Base-by-base conservation (phyloP, 129 eudicot species). In the Solidago caesia region DNA sequence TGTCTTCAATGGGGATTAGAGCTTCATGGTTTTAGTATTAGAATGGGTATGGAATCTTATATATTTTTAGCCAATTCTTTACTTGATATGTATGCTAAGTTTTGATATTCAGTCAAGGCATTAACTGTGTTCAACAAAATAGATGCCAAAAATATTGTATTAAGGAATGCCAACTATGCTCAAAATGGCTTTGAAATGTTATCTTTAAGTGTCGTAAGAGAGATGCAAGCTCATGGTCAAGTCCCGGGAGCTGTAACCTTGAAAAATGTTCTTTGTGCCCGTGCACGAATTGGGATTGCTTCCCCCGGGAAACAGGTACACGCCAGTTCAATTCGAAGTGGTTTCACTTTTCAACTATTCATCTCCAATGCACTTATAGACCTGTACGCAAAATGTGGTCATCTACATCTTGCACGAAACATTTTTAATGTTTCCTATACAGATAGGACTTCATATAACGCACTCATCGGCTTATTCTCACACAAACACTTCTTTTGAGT, bases 141-240 rank as follows among this genome's bases (percentile, higher is more conserved):
- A 69, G 52, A 72, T 5, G 8, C 44, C 2, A 83, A 76, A 67
- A 88, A 88, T 82, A 80, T 88, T 9, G 89, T 88, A 12, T 82
- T 95, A 1, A 88, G 97, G 95, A 91, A 88, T 7, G 96, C 90
- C 26, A 88, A 77, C 70, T 91, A 75, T 72, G 89, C 97, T 39
- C 93, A 87, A 75, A 87, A 87, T 49, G 80, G 84, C 12, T 75
- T 56, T 10, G 80, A 79, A 29, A 58, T 47, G 75, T 75, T 64
- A 39, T 80, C 87, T 68, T 82, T 85, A 67, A 44, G 29, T 8
- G 76, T 76, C 0, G 75, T 80, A 70, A 55, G 25, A 11, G 75
- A 73, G 45, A 85, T 87, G 92, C 87, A 84, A 67, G n/a, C 47
- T 27, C 68, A 72, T 45, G 45, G 62, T 4, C 14, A 73, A 56